phyloP scores from a whole-genome alignment of 2,329 filamentous ascomycete genomes.

The Aspergillus cejpii region DNA sequence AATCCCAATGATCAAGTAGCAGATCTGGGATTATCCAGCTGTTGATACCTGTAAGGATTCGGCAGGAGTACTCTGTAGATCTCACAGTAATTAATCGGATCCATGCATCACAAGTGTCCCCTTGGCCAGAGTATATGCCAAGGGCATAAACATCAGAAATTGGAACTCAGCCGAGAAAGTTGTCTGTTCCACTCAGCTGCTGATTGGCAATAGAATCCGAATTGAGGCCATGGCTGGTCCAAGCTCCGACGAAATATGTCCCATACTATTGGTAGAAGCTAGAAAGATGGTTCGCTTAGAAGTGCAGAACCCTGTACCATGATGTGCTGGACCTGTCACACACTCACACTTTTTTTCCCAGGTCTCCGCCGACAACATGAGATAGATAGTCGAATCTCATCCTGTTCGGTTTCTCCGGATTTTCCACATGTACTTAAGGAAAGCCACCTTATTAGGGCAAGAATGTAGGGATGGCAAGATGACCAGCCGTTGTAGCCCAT shows the following conservation, averaged over 20 bases:
- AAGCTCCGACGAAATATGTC: neutral
- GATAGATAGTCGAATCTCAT: neutral
- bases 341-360: neutral
- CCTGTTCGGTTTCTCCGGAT: neutral
- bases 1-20: no score
- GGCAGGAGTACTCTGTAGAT: neutral
- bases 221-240: neutral
- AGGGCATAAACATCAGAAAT: neutral
- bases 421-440: no score
- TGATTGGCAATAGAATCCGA: neutral
- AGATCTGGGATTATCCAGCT: neutral
- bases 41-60: neutral
- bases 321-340: no score
- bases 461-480: neutral
- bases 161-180: neutral
- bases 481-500: no score
- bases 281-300: no score
- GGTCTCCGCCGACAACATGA: neutral
- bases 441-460: no score
- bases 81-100: neutral
- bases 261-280: neutral
- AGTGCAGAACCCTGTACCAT: no score
- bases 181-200: neutral
- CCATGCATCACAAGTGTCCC: neutral
- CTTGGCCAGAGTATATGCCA: no score